phyloP scores from a whole-genome alignment of 306 rosid genomes.

The Sphenostylis stenocarpa region DNA sequence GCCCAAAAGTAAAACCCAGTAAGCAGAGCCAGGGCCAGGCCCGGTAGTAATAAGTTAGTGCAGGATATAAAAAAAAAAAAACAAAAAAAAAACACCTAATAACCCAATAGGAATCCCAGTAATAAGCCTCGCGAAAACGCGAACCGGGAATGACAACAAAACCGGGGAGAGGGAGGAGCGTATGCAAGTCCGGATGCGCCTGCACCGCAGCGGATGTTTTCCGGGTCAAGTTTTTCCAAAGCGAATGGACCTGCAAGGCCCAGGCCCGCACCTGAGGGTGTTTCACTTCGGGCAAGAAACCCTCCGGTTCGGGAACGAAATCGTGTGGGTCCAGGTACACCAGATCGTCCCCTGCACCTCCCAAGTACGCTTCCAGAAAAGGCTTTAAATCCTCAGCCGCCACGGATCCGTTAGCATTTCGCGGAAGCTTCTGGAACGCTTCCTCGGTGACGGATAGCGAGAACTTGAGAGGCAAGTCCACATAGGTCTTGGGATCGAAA shows the following conservation, averaged over 20 bases:
- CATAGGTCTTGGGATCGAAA: conserved; percentile 76
- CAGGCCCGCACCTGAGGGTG: conserved; percentile 62
- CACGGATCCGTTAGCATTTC: conserved; percentile 38
- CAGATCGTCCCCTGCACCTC: conserved; percentile 71
- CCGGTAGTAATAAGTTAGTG: background rate
- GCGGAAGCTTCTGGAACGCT: conserved; percentile 53
- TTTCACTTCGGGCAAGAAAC: conserved; percentile 67
- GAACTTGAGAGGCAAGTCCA: conserved; percentile 66
- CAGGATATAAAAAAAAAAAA: no score
- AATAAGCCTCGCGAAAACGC: conserved; percentile 80
- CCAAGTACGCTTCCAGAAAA: conserved; percentile 45
- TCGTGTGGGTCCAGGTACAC: conserved; percentile 58
- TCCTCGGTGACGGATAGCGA: conserved; percentile 38
- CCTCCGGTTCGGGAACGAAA: conserved; percentile 57
- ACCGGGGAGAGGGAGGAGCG: conserved; percentile 68
- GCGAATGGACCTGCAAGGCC: conserved; percentile 74
- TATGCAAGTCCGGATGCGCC: conserved; percentile 53
- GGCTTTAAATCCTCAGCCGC: conserved; percentile 36
- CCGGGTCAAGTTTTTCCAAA: conserved; percentile 77
- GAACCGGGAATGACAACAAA: conserved; percentile 71
- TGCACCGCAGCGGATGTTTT: conserved; percentile 44
- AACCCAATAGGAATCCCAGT: conserved; percentile 97
- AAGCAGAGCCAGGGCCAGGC: background rate
- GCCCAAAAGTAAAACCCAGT: background rate
- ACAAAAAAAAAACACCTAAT: conserved; percentile 49